These are phyloP conservation scores for Exophiala aquamarina DNA, from an alignment of 2,329 filamentous ascomycete genomes.

Conservation along the genomic window DNA sequence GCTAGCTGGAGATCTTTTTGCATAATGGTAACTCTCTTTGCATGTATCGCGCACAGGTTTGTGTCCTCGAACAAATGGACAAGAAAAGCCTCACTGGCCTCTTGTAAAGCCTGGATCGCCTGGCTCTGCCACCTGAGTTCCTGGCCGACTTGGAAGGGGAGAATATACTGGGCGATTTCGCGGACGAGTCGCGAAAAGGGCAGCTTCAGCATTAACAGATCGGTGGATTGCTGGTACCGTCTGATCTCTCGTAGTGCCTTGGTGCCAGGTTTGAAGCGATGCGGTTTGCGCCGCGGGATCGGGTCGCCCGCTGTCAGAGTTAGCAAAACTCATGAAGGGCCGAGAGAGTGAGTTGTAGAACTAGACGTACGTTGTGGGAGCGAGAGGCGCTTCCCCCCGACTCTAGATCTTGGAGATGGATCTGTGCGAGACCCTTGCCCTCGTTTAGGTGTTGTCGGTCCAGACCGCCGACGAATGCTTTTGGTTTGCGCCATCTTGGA, in stretches of 20 bases:
- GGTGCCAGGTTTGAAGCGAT: constrained; percentile 75
- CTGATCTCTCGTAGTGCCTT: constrained; percentile 88
- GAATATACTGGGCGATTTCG: constrained; percentile 54
- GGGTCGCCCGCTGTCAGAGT: constrained; percentile 66
- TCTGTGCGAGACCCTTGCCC: constrained; percentile 20
- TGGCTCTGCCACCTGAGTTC: constrained; percentile 95
- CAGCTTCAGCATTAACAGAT: constrained; percentile 71
- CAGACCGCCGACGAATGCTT: constrained; percentile 15
- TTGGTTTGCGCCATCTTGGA: constrained; percentile 23
- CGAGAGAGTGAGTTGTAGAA: constrained; percentile 31
- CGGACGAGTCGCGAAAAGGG: constrained; percentile 50
- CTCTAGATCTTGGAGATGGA: constrained; percentile 16
- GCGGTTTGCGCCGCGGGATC: constrained; percentile 59
- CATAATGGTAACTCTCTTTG: constrained; percentile 95
- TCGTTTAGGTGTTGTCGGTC: constrained; percentile 17
- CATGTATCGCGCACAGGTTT: constrained; percentile 94
- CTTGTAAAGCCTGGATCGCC: constrained; percentile 88
- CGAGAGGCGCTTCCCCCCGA: constrained; percentile 27
- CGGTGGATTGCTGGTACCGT: constrained; percentile 83
- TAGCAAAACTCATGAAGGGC: constrained; percentile 11
- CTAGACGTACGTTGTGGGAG: constrained; percentile 33
- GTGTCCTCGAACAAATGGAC: constrained; percentile 96
- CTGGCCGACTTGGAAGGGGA: constrained; percentile 59
- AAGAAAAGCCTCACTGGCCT: constrained; percentile 93
- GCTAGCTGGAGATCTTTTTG: constrained; percentile 97